Percentiles rank a stretch among this genome's conserved stretches.
Evolutionary conservation across 1,284 basidiomycete species (phyloP).

Genomic region (Xerocomus minutiporus): DNA sequence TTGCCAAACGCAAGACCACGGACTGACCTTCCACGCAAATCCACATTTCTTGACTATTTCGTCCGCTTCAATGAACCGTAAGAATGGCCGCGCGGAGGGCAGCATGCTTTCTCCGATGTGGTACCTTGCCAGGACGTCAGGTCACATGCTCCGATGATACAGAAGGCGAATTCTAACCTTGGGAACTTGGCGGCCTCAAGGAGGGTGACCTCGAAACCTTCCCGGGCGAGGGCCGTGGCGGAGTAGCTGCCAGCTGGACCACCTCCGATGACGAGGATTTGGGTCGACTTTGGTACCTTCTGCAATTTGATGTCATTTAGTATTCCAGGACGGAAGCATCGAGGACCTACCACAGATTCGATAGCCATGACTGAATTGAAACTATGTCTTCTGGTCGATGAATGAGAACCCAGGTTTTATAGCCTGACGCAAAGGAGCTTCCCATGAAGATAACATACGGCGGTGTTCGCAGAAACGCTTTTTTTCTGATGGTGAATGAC

Average conservation of each 20-base stretch:
- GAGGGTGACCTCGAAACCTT: constrained; percentile 1
- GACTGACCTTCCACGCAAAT: neutral
- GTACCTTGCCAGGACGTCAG: neutral
- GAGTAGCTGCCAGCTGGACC: constrained; percentile 2
- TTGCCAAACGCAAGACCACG: neutral
- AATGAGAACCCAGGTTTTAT: neutral
- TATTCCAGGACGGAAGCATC: neutral
- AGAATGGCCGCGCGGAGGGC: neutral
- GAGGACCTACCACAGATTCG: neutral
- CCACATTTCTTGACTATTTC: neutral
- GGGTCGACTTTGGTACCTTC: neutral
- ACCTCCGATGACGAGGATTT: constrained; percentile 2
- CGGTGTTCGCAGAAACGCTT: neutral
- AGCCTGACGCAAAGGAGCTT: neutral
- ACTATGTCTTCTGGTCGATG: neutral
- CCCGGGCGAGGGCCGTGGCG: neutral
- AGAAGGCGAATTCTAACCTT: neutral
- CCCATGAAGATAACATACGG: neutral
- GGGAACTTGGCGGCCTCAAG: constrained; percentile 3
- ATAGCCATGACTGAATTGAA: neutral
- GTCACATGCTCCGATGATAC: no score
- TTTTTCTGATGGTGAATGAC: neutral
- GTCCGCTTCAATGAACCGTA: constrained; percentile 1
- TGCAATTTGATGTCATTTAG: neutral
- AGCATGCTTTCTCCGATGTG: constrained; percentile 3